These are phyloP conservation scores for Quillaja saponaria DNA, from an alignment of 306 rosid genomes.

Conservation along the genomic window DNA sequence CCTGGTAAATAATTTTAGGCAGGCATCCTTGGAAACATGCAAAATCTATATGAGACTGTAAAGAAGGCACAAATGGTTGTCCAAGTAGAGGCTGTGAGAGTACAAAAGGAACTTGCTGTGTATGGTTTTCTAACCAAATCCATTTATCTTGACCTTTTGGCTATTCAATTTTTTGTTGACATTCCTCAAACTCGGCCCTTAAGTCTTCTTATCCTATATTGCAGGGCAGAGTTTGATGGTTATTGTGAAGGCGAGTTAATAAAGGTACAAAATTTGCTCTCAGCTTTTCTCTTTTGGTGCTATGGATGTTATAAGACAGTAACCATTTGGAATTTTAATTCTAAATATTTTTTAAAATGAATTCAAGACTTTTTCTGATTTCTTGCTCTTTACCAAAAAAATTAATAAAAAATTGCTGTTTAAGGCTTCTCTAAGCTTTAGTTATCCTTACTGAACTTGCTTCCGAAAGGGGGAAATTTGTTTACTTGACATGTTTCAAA, in stretches of 20 bases:
- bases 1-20: slow-evolving; percentile 42
- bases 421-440: no score
- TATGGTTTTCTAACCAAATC: slow-evolving; percentile 39
- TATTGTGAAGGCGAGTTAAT: slow-evolving; percentile 79
- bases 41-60: slow-evolving; percentile 72
- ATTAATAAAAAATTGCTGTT: no score
- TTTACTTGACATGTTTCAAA: background rate
- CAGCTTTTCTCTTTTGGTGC: slow-evolving; percentile 4
- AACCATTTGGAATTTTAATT: background rate
- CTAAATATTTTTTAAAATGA: background rate
- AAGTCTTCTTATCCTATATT: slow-evolving; percentile 28
- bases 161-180: slow-evolving; percentile 6
- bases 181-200: slow-evolving; percentile 19
- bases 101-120: slow-evolving; percentile 82
- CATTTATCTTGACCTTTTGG: slow-evolving; percentile 9
- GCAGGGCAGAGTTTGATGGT: slow-evolving; percentile 87
- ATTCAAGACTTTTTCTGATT: background rate
- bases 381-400: no score
- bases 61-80: slow-evolving; percentile 86
- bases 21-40: slow-evolving; percentile 79
- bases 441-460: slow-evolving; percentile 15
- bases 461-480: background rate
- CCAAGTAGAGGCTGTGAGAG: slow-evolving; percentile 84
- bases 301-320: background rate
- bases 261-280: slow-evolving; percentile 47